Evolutionary conservation across 495 filamentous ascomycete species (phyloP).

Genomic region (Evernia prunastri): DNA sequence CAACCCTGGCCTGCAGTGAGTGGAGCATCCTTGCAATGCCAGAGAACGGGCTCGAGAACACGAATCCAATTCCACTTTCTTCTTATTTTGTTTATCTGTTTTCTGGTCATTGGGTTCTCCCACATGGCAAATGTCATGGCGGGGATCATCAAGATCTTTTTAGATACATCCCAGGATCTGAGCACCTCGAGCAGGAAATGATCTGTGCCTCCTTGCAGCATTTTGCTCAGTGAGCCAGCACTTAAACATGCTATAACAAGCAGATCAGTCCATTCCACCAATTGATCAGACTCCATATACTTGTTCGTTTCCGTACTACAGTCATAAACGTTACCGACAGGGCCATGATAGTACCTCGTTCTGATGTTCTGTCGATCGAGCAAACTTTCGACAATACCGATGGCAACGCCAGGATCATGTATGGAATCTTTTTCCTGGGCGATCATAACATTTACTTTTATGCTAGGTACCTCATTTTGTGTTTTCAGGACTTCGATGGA

Average conservation of each 20-base stretch:
- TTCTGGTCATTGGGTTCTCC: constrained; percentile 77
- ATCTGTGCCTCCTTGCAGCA: constrained; percentile 72
- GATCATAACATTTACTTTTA: constrained; percentile 11
- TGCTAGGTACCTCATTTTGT: background rate
- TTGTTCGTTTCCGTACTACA: background rate
- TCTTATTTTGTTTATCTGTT: constrained; percentile 72
- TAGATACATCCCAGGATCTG: constrained; percentile 74
- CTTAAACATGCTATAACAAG: constrained; percentile 78
- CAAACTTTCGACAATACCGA: background rate
- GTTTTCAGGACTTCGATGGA: background rate
- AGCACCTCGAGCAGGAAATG: constrained; percentile 67
- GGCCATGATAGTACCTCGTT: constrained; percentile 2
- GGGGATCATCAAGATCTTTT: constrained; percentile 74
- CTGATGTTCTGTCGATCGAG: constrained; percentile 4
- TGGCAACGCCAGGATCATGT: constrained; percentile 1
- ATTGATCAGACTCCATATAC: background rate
- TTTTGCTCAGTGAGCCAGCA: constrained; percentile 70
- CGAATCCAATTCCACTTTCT: constrained; percentile 78
- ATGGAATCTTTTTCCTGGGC: constrained; percentile 3
- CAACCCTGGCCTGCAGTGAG: constrained; percentile 3
- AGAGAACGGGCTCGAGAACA: constrained; percentile 64
- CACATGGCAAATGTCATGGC: constrained; percentile 79
- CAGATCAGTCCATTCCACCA: constrained; percentile 72
- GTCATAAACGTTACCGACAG: background rate
- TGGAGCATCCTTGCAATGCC: constrained; percentile 51